Evolutionary conservation across 208 protist species (phyloP), one percentile per base, ranked within the genome.

Genomic region (Trypanosoma melophagium): DNA sequence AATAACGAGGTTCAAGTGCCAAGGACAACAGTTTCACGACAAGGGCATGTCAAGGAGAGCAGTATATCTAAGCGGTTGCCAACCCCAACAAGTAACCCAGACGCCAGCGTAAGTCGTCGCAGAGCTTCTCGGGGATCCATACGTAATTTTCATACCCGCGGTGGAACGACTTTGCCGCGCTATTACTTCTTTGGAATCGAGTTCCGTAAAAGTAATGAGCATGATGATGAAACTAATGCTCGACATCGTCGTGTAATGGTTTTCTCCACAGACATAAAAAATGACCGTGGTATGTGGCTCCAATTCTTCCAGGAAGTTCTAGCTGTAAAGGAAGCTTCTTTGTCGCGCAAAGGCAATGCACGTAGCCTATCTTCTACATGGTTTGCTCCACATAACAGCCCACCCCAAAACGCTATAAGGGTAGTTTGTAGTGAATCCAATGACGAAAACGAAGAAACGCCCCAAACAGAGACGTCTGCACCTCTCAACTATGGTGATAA

Each of bases 151-250:
- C 49, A 31, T 16, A 2, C 45, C 17, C 22, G 28, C 38, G 56
- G 31, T 54, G 66, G 47, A 9, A 64, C 71, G 24, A 40, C 19
- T 10, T 45, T 76, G 1, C 50, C 52, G 1, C 54, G 73, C 8
- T 87, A 80, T 61, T 69, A 86, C 59, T 89, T 84, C 73, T 89
- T 89, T 73, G 83, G 83, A 24, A 51, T 86, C 17, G 83, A 89
- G 47, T 66, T 57, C 22, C 9, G 40, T 41, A 25, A 56, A 59
- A 66, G 60, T 19, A 53, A 80, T 14, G 35, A 60, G 35, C 53
- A 25, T 5, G 58, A 77, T 47, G 14, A 52, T 10, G 45, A 19
- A 22, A 65, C 65, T 1, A n/a, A 35, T 16, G 35, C 55, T 10
- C 28, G 70, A n/a, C 76, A 67, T 5, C 71, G 74, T n/a, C 56